These are phyloP conservation scores for Hemileccinum rubropunctum DNA, from an alignment of 768 basidiomycete genomes.

Conservation along the genomic window DNA sequence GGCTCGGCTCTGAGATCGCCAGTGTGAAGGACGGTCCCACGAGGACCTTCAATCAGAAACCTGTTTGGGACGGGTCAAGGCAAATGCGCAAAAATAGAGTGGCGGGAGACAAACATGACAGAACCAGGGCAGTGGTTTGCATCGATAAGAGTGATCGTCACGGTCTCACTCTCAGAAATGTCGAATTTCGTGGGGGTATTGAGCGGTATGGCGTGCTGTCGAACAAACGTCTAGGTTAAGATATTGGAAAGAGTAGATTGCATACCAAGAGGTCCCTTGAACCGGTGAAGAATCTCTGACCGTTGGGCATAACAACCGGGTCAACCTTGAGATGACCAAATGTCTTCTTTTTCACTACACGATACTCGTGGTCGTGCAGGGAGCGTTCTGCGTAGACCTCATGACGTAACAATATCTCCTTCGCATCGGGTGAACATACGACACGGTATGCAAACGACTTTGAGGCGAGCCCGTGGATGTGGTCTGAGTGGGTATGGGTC, in stretches of 20 bases:
- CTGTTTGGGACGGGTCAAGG: conserved; percentile 37
- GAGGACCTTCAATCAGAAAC: conserved; percentile 76
- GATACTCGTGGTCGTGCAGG: conserved; percentile 43
- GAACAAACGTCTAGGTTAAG: neutral
- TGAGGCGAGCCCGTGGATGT: conserved; percentile 72
- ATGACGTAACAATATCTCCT: conserved; percentile 78
- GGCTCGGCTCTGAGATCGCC: conserved; percentile 92
- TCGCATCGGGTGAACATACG: conserved; percentile 80
- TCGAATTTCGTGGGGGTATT: conserved; percentile 63
- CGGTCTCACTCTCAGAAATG: conserved; percentile 51
- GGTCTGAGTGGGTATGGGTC: conserved; percentile 89
- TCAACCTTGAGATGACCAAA: conserved; percentile 67
- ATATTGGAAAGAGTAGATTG: neutral
- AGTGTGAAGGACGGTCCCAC: conserved; percentile 80
- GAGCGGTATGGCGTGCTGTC: conserved; percentile 55
- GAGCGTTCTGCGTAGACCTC: conserved; percentile 69
- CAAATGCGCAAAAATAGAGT: neutral
- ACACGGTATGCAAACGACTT: conserved; percentile 71
- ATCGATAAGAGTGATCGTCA: conserved; percentile 78
- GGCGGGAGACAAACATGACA: conserved; percentile 64
- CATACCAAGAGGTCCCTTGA: conserved; percentile 55
- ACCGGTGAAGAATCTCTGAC: conserved; percentile 45
- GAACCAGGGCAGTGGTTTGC: conserved; percentile 97
- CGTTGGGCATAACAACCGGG: conserved; percentile 45
- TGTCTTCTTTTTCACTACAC: conserved; percentile 40